Evolutionary conservation across 768 basidiomycete species (phyloP), one percentile per base, ranked within the genome.

Genomic region (Gymnopilus dilepis): DNA sequence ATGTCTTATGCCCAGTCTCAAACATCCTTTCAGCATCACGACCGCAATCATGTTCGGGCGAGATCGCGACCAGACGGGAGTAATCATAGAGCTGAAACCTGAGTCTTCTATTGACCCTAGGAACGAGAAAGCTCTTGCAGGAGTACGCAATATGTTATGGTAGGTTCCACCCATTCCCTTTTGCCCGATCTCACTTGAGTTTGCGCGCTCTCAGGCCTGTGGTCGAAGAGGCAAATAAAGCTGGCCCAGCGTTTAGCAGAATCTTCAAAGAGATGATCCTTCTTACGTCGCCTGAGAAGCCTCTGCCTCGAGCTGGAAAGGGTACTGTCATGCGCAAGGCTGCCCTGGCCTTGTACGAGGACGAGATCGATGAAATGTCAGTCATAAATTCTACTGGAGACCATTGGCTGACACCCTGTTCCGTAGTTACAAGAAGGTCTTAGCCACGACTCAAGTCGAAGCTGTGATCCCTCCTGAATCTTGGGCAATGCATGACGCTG

Each of bases 231-330:
- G 81, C 80, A 2, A 84, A 83, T 65, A 68, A 65, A 47, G 66
- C 72, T 24, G 75, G 76, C 8, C 82, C 84, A 0, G 56, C 72
- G 1, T 82, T 77, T 56, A 80, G 78, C 53, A 73, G 77, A n/a
- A 74, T 84, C 7, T 83, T 83, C 69, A 82, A 82, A 57, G 80
- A 86, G 63, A 80, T 85, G 79, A 79, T 85, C 43, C 43, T 85
- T 42, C 72, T 84, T 7, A 73, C 82, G 0, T 47, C 57, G 1
- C 62, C 65, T 3, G 66, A 68, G 4, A 76, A 76, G 17, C 82
- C 81, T 0, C 73, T 86, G 57, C 68, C 77, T 11, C 78, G 79
- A 34, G 33, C 33, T 34, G 33, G 33, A 6, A 34, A 34, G 33
- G 33, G 33, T 34, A 34, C 33, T 12, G 33, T 34, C 33, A 6